Percentiles rank a stretch among this genome's conserved stretches.
Evolutionary conservation across 2,329 filamentous ascomycete genomes (phyloP).

Genomic region (Trichoderma cornu-damae): DNA sequence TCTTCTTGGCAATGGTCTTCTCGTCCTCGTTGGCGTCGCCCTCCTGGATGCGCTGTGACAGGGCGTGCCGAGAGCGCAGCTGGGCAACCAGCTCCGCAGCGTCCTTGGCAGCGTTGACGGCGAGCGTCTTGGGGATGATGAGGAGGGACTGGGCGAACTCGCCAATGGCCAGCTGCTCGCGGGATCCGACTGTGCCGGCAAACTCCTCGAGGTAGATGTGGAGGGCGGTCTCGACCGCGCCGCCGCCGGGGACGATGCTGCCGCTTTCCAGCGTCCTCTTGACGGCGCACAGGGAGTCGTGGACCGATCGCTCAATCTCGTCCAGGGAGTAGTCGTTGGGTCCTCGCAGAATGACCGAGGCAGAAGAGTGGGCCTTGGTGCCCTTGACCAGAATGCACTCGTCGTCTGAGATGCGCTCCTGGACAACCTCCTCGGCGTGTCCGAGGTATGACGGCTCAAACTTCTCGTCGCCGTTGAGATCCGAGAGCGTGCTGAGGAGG

Average conservation of each 20-base stretch:
- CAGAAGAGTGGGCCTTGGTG: constrained; percentile 88
- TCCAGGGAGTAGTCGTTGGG: constrained; percentile 95
- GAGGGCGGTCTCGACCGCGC: constrained; percentile 95
- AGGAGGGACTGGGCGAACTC: constrained; percentile 95
- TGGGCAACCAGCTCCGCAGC: constrained; percentile 92
- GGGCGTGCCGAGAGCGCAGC: constrained; percentile 85
- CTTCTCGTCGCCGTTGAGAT: constrained; percentile 94
- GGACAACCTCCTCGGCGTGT: constrained; percentile 89
- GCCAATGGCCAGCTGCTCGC: constrained; percentile 95
- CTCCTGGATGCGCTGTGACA: constrained; percentile 87
- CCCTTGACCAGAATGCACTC: constrained; percentile 97
- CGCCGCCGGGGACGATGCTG: constrained; percentile 92
- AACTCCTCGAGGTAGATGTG: constrained; percentile 99
- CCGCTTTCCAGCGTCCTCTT: constrained; percentile 97
- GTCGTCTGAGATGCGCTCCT: constrained; percentile 97
- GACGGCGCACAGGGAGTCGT: constrained; percentile 93
- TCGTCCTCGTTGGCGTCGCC: constrained; percentile 80
- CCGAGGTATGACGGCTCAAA: constrained; percentile 89
- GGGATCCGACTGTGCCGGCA: constrained; percentile 91
- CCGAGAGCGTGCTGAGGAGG: constrained; percentile 85
- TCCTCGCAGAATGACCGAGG: constrained; percentile 92
- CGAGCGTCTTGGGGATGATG: constrained; percentile 90
- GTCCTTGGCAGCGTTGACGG: constrained; percentile 96
- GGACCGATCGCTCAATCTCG: constrained; percentile 98
- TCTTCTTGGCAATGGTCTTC: constrained; percentile 85